Evolutionary conservation across 768 basidiomycete species (phyloP).

Genomic region (Collybiopsis confluens): DNA sequence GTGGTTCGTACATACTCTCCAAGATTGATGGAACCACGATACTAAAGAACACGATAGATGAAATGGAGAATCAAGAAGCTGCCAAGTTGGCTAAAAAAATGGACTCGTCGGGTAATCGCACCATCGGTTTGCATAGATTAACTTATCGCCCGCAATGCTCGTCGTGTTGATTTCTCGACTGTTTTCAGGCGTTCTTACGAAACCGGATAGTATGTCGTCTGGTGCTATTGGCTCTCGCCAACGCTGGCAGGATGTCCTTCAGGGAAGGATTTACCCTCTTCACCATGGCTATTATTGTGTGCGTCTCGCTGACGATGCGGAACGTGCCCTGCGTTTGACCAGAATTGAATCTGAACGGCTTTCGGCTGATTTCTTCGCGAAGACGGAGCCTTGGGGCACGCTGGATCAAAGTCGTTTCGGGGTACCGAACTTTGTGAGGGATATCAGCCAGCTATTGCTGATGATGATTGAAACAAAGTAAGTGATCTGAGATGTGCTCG

Average conservation of each 20-base stretch:
- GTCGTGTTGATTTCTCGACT: slow-evolving; percentile 3
- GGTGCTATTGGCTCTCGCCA: slow-evolving; percentile 38
- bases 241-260: slow-evolving; percentile 48
- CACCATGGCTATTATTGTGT: slow-evolving; percentile 64
- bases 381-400: slow-evolving; percentile 47
- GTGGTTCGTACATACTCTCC: slow-evolving; percentile 22
- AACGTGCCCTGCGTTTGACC: slow-evolving; percentile 36
- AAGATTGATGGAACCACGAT: neutral
- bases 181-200: neutral
- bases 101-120: slow-evolving; percentile 34
- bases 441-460: slow-evolving; percentile 45
- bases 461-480: slow-evolving; percentile 9
- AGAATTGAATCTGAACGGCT: slow-evolving; percentile 30
- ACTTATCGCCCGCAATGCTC: neutral
- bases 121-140: slow-evolving; percentile 28
- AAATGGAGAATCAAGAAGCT: slow-evolving; percentile 44
- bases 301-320: slow-evolving; percentile 56
- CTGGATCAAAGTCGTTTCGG: slow-evolving; percentile 51
- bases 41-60: slow-evolving; percentile 24
- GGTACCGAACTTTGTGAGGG: slow-evolving; percentile 45
- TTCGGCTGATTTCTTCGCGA: slow-evolving; percentile 42
- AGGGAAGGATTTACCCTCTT: slow-evolving; percentile 40
- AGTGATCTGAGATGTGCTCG: slow-evolving; percentile 10
- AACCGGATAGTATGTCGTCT: slow-evolving; percentile 51
- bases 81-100: slow-evolving; percentile 29